These are phyloP conservation scores for Globisporangium carolinianum DNA, from an alignment of 352 stramenopile genomes.

Conservation along the genomic window DNA sequence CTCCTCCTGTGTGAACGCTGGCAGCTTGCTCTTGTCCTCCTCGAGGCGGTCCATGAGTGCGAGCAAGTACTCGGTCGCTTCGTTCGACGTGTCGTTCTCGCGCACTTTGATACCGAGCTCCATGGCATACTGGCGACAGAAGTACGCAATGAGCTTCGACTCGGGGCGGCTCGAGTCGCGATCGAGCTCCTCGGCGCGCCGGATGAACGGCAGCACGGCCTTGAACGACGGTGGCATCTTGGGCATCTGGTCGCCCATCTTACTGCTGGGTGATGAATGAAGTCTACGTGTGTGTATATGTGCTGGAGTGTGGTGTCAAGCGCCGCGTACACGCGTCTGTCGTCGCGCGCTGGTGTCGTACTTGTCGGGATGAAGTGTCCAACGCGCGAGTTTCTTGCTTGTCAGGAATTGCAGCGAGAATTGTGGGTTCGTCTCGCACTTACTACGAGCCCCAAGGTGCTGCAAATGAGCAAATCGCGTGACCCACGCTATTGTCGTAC, in stretches of 20 bases:
- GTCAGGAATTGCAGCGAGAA: too few species aligned
- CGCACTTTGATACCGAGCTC: constrained; percentile 85
- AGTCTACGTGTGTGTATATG: not conserved
- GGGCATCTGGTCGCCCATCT: constrained; percentile 44
- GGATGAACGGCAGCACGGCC: constrained; percentile 90
- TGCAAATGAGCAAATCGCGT: too few species aligned
- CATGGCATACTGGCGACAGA: constrained; percentile 87
- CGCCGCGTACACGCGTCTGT: too few species aligned
- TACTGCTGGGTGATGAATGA: not conserved
- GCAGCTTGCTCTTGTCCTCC: constrained; percentile 87
- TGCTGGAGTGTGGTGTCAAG: too few species aligned
- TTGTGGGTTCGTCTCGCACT: too few species aligned
- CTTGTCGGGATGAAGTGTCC: too few species aligned
- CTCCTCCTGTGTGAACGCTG: constrained; percentile 88
- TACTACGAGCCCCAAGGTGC: too few species aligned
- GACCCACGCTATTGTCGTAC: too few species aligned
- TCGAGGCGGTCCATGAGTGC: constrained; percentile 90
- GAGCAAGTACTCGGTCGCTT: constrained; percentile 85
- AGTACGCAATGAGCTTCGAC: constrained; percentile 94
- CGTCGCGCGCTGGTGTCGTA: too few species aligned
- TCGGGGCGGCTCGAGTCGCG: constrained; percentile 84
- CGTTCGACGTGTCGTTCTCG: constrained; percentile 65
- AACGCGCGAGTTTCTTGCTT: too few species aligned
- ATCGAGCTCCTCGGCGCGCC: constrained; percentile 94
- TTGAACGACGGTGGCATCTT: constrained; percentile 93